Base-by-base conservation (phyloP, 441 rosid genomes). In the Pelargonium cotyledonis region DNA sequence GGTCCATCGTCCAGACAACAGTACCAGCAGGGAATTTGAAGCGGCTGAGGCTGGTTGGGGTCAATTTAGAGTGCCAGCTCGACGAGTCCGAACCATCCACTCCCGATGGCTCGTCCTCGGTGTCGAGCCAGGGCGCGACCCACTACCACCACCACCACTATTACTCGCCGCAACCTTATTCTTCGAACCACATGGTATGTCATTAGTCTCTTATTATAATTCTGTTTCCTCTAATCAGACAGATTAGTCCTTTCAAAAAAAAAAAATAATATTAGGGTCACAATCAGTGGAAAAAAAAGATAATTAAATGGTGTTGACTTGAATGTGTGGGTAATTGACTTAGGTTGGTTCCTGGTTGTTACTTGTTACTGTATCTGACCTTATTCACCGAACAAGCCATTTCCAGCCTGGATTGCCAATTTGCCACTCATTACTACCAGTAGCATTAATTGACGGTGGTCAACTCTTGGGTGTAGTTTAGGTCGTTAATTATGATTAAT, bases 41-140 rank as follows among this genome's bases (percentile, higher is more conserved):
- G 85, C 83, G 82, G 73, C 68, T 90, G 55, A 85, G 98, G 83
- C 80, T 94, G 49, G 91, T 94, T 60, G 98, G 98, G 51, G 98
- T 94, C 66, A 88, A 94, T 72, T 61, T 94, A 81, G 95, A 94
- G 79, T 94, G 89, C 75, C 92, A 89, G 73, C 84, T 71, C 5
- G 85, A 83, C 55, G 89, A 77, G 35, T 74, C 89, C 2, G 88
- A 84, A 64, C 88, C 86, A 68, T 82, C 87, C n/a, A 84, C 88
- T 55, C 86, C 87, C 10, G 91, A 85, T 40, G 84, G 78, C 26
- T 84, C 89, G 44, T 74, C 84, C 6, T 19, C 21, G 8, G 23
- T 66, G 65, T 83, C 80, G 14, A 79, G 79, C 76, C 83, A 70
- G 18, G 78, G 77, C 62, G 74, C 66, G 31, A 72, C 72, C 68